Percentiles rank a stretch among this genome's conserved stretches.
Evolutionary conservation across 73 alveolate species (phyloP).

Genomic region (Tetrahymena malaccensis): DNA sequence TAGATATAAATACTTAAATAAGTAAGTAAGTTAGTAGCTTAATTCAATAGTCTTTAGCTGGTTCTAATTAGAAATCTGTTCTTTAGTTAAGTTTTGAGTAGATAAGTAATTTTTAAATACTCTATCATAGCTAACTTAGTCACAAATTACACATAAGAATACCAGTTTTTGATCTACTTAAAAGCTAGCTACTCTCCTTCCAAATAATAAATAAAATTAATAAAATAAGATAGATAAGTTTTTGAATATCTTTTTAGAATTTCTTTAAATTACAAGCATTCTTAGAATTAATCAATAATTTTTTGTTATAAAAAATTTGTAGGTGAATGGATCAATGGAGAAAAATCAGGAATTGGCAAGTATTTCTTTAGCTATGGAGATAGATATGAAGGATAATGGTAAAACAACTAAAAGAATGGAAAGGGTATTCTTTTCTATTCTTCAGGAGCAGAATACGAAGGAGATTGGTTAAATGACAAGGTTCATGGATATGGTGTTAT

Average conservation of each 20-base stretch:
- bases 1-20: too few species aligned
- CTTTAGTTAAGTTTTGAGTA: neutral
- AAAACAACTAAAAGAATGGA: neutral
- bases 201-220: too few species aligned
- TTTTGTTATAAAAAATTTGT: neutral
- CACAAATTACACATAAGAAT: too few species aligned
- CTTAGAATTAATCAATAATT: neutral
- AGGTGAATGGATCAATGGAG: neutral
- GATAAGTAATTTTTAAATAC: neutral
- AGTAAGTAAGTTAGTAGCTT: too few species aligned
- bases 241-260: neutral
- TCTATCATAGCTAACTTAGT: neutral
- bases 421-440: neutral
- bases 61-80: neutral
- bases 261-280: too few species aligned
- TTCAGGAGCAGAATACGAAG: slow-evolving; percentile 11
- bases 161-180: neutral
- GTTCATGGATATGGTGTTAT: slow-evolving; percentile 46
- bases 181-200: neutral
- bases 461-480: slow-evolving; percentile 37
- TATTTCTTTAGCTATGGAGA: slow-evolving; percentile 26
- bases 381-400: slow-evolving; percentile 13
- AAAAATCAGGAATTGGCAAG: slow-evolving; percentile 22
- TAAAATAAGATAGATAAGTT: neutral
- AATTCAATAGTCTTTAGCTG: neutral